Conservation (phyloP, 1,284 basidiomycete species). For the Ganoderma leucocontextum region DNA sequence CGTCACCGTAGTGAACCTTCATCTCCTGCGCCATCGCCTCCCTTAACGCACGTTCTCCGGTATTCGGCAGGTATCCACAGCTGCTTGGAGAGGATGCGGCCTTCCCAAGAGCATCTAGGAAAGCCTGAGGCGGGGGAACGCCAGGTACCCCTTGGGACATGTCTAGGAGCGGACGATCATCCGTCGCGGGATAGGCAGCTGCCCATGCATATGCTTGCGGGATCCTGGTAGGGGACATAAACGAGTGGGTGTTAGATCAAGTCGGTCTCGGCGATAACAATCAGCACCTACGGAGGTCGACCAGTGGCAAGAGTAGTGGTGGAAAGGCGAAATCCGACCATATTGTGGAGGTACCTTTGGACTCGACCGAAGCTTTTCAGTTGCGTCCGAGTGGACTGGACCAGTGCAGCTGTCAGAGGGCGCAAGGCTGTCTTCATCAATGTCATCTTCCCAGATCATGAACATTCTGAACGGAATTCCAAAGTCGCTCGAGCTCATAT, state of each 20-base stretch:
- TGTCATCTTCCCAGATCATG: background rate
- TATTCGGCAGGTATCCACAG: conserved; percentile 72
- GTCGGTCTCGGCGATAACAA: background rate
- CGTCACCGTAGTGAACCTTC: conserved; percentile 63
- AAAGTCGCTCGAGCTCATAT: background rate
- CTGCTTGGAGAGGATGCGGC: conserved; percentile 55
- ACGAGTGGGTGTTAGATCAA: background rate
- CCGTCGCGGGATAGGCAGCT: conserved; percentile 52
- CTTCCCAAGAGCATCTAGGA: conserved; percentile 61
- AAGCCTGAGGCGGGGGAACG: conserved; percentile 60
- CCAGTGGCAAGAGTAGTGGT: conserved; percentile 13
- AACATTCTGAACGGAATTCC: background rate
- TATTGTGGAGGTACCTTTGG: background rate
- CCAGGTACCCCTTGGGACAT: conserved; percentile 85
- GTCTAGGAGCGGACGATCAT: conserved; percentile 65
- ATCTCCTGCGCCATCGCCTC: conserved; percentile 72
- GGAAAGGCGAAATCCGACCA: conserved; percentile 13
- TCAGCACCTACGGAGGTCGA: conserved; percentile 13
- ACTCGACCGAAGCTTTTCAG: background rate
- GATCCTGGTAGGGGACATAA: conserved; percentile 53
- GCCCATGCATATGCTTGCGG: conserved; percentile 77
- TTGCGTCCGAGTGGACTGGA: background rate
- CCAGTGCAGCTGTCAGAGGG: background rate
- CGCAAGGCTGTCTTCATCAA: background rate
- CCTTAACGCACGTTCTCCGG: conserved; percentile 70